These are phyloP conservation scores for Graphilbum sp. DNA, from an alignment of 2,329 filamentous ascomycete species.

Conservation along the genomic window DNA sequence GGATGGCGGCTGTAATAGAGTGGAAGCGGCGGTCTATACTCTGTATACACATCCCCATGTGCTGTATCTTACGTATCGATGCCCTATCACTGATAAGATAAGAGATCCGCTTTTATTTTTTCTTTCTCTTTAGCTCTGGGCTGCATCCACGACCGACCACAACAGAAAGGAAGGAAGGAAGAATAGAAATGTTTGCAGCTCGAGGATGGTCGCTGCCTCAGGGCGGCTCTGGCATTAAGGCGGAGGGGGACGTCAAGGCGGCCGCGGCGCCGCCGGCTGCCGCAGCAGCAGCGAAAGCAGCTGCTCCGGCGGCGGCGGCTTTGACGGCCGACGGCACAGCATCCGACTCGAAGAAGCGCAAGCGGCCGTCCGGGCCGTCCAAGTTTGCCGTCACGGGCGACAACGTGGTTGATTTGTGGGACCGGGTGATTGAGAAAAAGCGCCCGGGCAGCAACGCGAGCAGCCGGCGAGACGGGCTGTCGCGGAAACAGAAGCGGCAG, in stretches of 20 bases:
- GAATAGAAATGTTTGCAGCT: background rate
- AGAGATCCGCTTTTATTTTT: background rate
- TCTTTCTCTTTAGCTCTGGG: background rate
- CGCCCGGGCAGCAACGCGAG: slow-evolving; percentile 3
- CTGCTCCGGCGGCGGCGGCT: slow-evolving; percentile 11
- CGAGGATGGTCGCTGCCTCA: background rate
- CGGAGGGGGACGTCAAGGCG: background rate
- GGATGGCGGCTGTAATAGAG: no score
- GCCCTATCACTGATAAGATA: background rate
- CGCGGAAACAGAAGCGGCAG: slow-evolving; percentile 14
- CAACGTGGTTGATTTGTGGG: slow-evolving; percentile 67
- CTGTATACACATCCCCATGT: no score
- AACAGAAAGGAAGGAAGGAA: background rate
- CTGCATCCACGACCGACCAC: no score
- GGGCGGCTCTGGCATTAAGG: background rate
- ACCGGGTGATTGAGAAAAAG: slow-evolving; percentile 60
- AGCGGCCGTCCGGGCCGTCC: slow-evolving; percentile 21
- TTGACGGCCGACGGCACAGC: slow-evolving; percentile 12
- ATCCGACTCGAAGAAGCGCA: slow-evolving; percentile 35
- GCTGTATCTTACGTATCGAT: no score
- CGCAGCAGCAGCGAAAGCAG: no score
- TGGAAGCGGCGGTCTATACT: no score
- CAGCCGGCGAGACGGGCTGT: slow-evolving; percentile 12
- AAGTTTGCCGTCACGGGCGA: slow-evolving; percentile 36
- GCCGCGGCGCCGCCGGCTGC: no score